Percentiles rank a stretch among this genome's conserved stretches.
These are phyloP conservation scores for Rubia peregrina DNA, from an alignment of 305 asterid species.

Conservation along the genomic window DNA sequence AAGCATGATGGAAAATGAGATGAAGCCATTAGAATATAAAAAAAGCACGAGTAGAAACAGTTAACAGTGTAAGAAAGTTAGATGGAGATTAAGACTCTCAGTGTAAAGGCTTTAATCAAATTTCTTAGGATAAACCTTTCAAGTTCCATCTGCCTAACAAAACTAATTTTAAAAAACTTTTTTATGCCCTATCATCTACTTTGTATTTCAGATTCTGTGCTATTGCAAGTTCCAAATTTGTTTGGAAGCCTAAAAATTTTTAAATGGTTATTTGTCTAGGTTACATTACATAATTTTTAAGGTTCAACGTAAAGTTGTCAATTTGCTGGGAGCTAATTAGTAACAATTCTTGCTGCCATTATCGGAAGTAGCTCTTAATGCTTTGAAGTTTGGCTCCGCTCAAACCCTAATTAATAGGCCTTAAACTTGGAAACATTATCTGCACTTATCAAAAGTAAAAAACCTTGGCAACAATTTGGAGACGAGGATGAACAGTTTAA, in stretches of 20 bases:
- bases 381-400: background rate
- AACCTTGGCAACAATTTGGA: background rate
- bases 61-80: background rate
- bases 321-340: too few relatives aligned
- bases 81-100: background rate
- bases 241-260: background rate
- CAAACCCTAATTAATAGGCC: background rate
- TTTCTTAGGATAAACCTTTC: background rate
- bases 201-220: background rate
- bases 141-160: background rate
- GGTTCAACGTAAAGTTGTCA: too few relatives aligned
- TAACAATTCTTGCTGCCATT: background rate
- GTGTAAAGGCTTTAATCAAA: background rate
- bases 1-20: too few relatives aligned
- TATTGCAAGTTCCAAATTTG: background rate
- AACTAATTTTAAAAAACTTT: background rate
- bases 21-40: background rate
- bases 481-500: background rate
- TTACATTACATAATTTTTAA: background rate
- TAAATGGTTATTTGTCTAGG: background rate
- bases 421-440: background rate
- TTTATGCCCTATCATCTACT: too few relatives aligned
- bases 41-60: background rate
- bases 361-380: background rate
- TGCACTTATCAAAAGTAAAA: background rate